Percentiles rank a stretch among this genome's conserved stretches.
These are phyloP conservation scores for Glycine latifolia DNA, from an alignment of 306 rosid genomes.

Conservation along the genomic window DNA sequence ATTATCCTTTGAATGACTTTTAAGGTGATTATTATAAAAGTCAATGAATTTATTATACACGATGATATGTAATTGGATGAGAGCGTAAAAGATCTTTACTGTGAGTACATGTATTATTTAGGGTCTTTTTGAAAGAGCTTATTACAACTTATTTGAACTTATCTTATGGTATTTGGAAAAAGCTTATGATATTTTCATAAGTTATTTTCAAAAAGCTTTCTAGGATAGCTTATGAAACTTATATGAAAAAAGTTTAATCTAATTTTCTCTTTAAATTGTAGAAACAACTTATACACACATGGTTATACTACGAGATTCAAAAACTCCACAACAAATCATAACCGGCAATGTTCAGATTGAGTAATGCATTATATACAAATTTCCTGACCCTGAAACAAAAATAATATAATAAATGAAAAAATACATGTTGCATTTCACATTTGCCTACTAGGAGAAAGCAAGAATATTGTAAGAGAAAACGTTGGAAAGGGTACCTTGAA, in stretches of 20 bases:
- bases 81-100: neutral
- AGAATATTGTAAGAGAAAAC: neutral
- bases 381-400: neutral
- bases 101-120: neutral
- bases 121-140: neutral
- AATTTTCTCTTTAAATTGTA: neutral
- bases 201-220: neutral
- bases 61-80: neutral
- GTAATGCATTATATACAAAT: constrained; percentile 1
- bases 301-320: neutral
- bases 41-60: neutral
- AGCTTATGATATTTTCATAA: neutral
- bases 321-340: constrained; percentile 33
- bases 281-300: neutral
- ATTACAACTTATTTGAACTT: neutral
- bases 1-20: neutral
- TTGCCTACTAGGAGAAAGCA: neutral
- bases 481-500: constrained; percentile 55
- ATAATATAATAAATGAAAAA: neutral
- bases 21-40: neutral
- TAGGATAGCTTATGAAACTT: neutral
- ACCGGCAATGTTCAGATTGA: constrained; percentile 31
- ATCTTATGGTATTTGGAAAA: neutral
- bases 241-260: neutral
- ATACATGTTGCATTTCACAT: neutral